Base-by-base conservation (phyloP, 441 rosid species). In the Rhodomyrtus psidioides region DNA sequence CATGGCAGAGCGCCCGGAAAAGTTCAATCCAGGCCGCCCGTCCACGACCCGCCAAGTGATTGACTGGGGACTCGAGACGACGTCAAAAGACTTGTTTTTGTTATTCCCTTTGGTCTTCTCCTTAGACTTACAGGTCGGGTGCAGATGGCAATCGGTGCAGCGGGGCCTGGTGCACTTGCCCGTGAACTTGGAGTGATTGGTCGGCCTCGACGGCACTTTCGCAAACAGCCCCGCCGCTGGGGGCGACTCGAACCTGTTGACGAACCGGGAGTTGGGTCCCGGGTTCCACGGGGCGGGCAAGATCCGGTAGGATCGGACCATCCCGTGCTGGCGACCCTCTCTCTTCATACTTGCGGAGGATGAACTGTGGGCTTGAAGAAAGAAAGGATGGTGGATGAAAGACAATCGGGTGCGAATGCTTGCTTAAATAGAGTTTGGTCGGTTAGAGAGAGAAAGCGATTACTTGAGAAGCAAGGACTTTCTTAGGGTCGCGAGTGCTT, bases 301-400 rank as follows among this genome's bases (percentile, higher is more conserved):
- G 90, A 93, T 89, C 90, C 87, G 82, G 85, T 53, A 85, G 27
- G 95, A 92, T 70, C 95, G 89, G 23, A 93, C 94, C 91, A 92
- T 81, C 83, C 96, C 97, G 83, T 93, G 98, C 56, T 91, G 98
- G 83, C 92, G 92, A 65, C 98, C 95, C 87, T 95, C 94, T 70
- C 97, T 88, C 93, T 88, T 95, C 98, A 95, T 96, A 46, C 82
- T 88, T 34, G 57, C 27, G 15, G 19, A 81, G 53, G 81, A 39
- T 7, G 60, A 17, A 27, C 46, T 86, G 90, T 53, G 84, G 82
- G 89, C 85, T 83, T 7, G 65, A 65, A 16, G 82, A 16, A 81
- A 13, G 57, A 1, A 17, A 42, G 51, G 34, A 24, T 7, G 21
- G 39, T 55, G 54, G 83, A 82, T 27, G n/a, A 55, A 46, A 60